These are phyloP conservation scores for Xylaria scruposa DNA, from an alignment of 495 filamentous ascomycete genomes.

Conservation along the genomic window DNA sequence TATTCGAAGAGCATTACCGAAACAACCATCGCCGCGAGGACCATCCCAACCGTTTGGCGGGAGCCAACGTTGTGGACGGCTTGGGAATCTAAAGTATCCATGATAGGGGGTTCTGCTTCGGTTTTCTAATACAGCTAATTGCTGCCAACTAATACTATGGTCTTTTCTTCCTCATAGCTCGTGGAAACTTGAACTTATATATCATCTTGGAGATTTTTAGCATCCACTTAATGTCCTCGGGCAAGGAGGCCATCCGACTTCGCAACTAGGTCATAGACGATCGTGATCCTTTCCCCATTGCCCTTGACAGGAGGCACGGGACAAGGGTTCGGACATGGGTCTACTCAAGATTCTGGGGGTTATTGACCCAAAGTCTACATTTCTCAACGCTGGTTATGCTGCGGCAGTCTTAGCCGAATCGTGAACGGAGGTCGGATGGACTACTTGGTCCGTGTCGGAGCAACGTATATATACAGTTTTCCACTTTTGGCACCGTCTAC, in stretches of 20 bases:
- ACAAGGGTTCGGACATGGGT: neutral
- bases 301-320: neutral
- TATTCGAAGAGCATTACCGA: neutral
- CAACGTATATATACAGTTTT: neutral
- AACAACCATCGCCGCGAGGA: neutral
- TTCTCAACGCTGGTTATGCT: neutral
- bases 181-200: neutral
- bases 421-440: slow-evolving; percentile 8
- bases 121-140: neutral
- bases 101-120: neutral
- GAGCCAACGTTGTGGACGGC: neutral
- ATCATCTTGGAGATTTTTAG: neutral
- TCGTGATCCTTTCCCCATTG: neutral
- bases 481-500: neutral
- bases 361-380: neutral
- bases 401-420: neutral
- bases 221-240: neutral
- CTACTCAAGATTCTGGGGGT: neutral
- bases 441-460: neutral
- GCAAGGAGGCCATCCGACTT: neutral
- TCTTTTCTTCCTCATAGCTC: neutral
- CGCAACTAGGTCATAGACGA: neutral
- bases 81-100: neutral
- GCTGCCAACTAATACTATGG: neutral
- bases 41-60: neutral